These are phyloP conservation scores for Nannizziopsis arthrosporioides DNA, from an alignment of 2,329 filamentous ascomycete genomes.

Conservation along the genomic window DNA sequence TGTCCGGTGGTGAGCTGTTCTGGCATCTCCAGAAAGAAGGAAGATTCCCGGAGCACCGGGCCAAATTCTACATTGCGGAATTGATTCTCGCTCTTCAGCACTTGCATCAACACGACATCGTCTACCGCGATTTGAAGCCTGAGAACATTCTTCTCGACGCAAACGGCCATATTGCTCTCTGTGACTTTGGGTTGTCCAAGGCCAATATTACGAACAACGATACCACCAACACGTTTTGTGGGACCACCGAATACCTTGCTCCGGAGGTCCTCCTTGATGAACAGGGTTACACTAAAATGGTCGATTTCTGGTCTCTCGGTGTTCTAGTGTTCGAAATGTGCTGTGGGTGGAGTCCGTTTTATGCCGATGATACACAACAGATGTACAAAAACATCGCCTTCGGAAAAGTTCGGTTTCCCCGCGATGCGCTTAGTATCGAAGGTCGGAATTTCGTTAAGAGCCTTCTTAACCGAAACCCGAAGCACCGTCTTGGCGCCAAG, in stretches of 20 bases:
- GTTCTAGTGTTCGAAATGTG: slow-evolving; percentile 99
- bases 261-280: slow-evolving; percentile 93
- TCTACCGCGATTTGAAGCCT: slow-evolving; percentile 93
- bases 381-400: slow-evolving; percentile 99
- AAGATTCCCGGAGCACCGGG: slow-evolving; percentile 83
- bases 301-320: slow-evolving; percentile 97
- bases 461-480: slow-evolving; percentile 89
- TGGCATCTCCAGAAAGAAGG: slow-evolving; percentile 98
- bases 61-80: slow-evolving; percentile 98
- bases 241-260: slow-evolving; percentile 92
- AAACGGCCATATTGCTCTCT: slow-evolving; percentile 93
- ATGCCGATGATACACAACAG: slow-evolving; percentile 96
- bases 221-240: slow-evolving; percentile 97
- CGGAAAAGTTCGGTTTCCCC: slow-evolving; percentile 91
- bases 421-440: slow-evolving; percentile 86
- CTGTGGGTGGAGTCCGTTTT: slow-evolving; percentile 98
- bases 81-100: slow-evolving; percentile 91
- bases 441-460: slow-evolving; percentile 98
- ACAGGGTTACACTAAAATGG: slow-evolving; percentile 98
- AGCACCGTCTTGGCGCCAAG: slow-evolving; percentile 81
- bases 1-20: slow-evolving; percentile 96
- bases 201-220: slow-evolving; percentile 94
- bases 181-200: slow-evolving; percentile 95
- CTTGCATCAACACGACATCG: slow-evolving; percentile 91
- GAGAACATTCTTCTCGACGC: slow-evolving; percentile 96